Conservation (phyloP, 2,329 filamentous ascomycete species). For the Pezicula radicicola region DNA sequence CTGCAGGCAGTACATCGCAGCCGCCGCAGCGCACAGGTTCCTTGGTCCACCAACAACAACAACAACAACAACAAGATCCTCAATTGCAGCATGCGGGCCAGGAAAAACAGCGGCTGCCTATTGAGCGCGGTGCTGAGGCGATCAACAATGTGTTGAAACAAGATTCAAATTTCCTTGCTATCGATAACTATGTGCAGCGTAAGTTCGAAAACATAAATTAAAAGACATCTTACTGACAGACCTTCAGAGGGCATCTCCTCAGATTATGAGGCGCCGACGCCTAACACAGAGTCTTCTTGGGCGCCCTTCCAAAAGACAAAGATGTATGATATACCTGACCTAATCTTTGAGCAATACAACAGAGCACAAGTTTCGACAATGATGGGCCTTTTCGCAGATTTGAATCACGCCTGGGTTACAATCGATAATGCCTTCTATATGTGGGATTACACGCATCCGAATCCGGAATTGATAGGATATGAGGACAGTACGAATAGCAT, state of each 20-base stretch:
- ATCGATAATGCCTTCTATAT: constrained; percentile 96
- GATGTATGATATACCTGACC: constrained; percentile 86
- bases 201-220: constrained; percentile 37
- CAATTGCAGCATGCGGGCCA: constrained; percentile 37
- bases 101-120: constrained; percentile 56
- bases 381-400: constrained; percentile 92
- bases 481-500: constrained; percentile 88
- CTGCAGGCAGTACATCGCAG: constrained; percentile 3
- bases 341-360: constrained; percentile 91
- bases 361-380: constrained; percentile 80
- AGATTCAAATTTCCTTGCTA: constrained; percentile 80
- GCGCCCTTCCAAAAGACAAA: constrained; percentile 85
- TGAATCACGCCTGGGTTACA: constrained; percentile 92
- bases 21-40: constrained; percentile 13
- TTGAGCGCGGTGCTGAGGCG: constrained; percentile 77
- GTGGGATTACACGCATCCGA: constrained; percentile 96
- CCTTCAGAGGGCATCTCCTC: constrained; percentile 78
- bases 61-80: constrained; percentile 21
- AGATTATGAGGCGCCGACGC: constrained; percentile 76
- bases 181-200: constrained; percentile 89
- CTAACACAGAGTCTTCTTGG: constrained; percentile 63
- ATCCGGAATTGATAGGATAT: constrained; percentile 86
- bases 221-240: constrained; percentile 22
- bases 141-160: constrained; percentile 75
- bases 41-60: too few species aligned